Percentiles rank a stretch among this genome's conserved stretches.
Evolutionary conservation across 1,284 basidiomycete genomes (phyloP).

Genomic region (Apiotrichum brassicae): DNA sequence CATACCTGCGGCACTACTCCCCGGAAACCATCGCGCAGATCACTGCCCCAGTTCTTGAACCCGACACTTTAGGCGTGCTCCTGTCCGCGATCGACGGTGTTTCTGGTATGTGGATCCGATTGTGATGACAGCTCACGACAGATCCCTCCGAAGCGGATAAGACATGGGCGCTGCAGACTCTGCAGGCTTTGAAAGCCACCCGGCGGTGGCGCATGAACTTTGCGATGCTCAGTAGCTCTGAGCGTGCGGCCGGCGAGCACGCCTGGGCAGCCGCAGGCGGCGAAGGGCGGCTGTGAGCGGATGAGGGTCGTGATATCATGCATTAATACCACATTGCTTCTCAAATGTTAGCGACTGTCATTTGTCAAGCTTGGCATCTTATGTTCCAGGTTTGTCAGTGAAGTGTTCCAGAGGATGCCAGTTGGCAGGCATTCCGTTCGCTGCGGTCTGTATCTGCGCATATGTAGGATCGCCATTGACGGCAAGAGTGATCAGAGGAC

Average conservation of each 20-base stretch:
- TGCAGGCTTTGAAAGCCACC: slow-evolving; percentile 23
- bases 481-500: too few relatives aligned
- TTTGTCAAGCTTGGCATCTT: too few relatives aligned
- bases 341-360: too few relatives aligned
- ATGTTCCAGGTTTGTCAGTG: too few relatives aligned
- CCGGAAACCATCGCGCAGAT: slow-evolving; percentile 22
- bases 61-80: slow-evolving; percentile 34
- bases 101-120: too few relatives aligned
- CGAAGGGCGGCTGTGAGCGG: slow-evolving; percentile 11
- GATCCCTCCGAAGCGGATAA: neutral
- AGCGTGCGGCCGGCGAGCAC: slow-evolving; percentile 18
- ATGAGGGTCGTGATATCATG: too few relatives aligned
- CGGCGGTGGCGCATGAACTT: slow-evolving; percentile 34
- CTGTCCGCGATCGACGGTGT: too few relatives aligned
- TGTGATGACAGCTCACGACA: neutral
- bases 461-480: too few relatives aligned
- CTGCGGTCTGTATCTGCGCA: too few relatives aligned
- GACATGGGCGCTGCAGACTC: slow-evolving; percentile 9
- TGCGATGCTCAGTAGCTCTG: slow-evolving; percentile 29
- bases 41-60: slow-evolving; percentile 32
- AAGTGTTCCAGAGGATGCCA: too few relatives aligned
- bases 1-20: slow-evolving; percentile 22
- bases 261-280: slow-evolving; percentile 23
- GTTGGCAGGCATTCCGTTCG: too few relatives aligned
- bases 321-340: too few relatives aligned